A percentile compares a stretch with the other conserved stretches of the same genome.
phyloP scores from a whole-genome alignment of 108 stramenopile species.

The Cyclotella cryptica region DNA sequence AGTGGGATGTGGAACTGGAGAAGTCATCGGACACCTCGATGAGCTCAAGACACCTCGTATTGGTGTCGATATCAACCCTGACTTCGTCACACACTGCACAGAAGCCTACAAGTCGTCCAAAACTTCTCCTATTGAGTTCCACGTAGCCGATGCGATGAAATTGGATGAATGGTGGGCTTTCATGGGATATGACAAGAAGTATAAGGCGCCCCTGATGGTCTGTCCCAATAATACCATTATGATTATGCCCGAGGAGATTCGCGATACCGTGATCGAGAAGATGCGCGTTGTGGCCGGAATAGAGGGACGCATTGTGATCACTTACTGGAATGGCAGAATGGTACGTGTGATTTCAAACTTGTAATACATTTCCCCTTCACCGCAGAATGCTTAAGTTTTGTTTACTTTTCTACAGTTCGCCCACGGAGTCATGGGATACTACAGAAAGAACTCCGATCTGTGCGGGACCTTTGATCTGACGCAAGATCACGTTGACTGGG shows the following conservation, averaged over 20 bases:
- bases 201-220: slow-evolving; percentile 48
- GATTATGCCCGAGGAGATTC: slow-evolving; percentile 56
- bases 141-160: slow-evolving; percentile 48
- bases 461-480: slow-evolving; percentile 52
- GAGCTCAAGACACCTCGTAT: slow-evolving; percentile 36
- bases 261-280: slow-evolving; percentile 53
- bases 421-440: slow-evolving; percentile 58
- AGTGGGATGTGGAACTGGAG: slow-evolving; percentile 61
- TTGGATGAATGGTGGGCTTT: slow-evolving; percentile 53
- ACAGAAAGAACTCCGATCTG: slow-evolving; percentile 50
- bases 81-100: slow-evolving; percentile 41
- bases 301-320: slow-evolving; percentile 49
- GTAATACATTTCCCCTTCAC: background rate
- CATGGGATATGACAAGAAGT: slow-evolving; percentile 41
- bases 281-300: slow-evolving; percentile 52
- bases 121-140: slow-evolving; percentile 20
- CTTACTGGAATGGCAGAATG: slow-evolving; percentile 58
- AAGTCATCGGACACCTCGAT: slow-evolving; percentile 48
- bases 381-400: background rate
- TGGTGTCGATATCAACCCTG: slow-evolving; percentile 55
- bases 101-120: background rate
- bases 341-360: background rate
- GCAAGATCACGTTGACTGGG: slow-evolving; percentile 56
- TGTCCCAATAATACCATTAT: slow-evolving; percentile 62
- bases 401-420: slow-evolving; percentile 23